Conservation (phyloP, 2,329 filamentous ascomycete species). For the Ascomycota sp. region DNA sequence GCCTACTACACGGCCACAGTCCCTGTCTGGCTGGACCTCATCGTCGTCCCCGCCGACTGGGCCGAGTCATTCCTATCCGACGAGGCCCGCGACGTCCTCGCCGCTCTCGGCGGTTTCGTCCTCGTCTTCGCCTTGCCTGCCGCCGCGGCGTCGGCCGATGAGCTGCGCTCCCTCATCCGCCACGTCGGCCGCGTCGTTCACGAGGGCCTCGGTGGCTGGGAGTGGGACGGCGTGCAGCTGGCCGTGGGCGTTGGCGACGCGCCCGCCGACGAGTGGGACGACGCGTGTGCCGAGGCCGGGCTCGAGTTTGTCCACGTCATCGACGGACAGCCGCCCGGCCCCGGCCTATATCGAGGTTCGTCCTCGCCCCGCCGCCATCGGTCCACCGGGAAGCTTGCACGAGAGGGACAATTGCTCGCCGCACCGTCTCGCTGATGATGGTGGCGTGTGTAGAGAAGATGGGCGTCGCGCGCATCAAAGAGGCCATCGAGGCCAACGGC, state of each 20-base stretch:
- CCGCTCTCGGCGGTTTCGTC: slow-evolving; percentile 38
- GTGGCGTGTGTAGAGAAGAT: no score
- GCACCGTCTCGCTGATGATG: no score
- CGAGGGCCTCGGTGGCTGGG: slow-evolving; percentile 36
- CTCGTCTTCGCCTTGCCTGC: slow-evolving; percentile 14
- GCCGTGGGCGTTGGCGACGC: slow-evolving; percentile 33
- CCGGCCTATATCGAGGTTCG: slow-evolving; percentile 39
- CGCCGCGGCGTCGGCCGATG: slow-evolving; percentile 1
- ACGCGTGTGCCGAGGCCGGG: slow-evolving; percentile 31
- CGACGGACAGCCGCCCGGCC: slow-evolving; percentile 14
- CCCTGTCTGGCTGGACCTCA: slow-evolving; percentile 48
- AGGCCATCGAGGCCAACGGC: no score
- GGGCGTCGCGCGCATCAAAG: no score
- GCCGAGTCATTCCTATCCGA: slow-evolving; percentile 34
- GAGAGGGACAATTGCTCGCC: no score
- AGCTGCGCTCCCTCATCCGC: slow-evolving; percentile 21
- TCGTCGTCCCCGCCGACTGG: slow-evolving; percentile 32
- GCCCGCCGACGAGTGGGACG: slow-evolving; percentile 39
- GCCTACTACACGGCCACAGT: slow-evolving; percentile 39
- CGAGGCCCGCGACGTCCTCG: slow-evolving; percentile 42
- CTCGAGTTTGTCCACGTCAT: slow-evolving; percentile 42
- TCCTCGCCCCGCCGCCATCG: no score
- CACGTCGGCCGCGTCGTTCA: slow-evolving; percentile 34
- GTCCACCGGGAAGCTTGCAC: no score
- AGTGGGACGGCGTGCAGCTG: slow-evolving; percentile 43